phyloP scores from a whole-genome alignment of 163 green algal species.

The Trebouxia gelatinosa region DNA sequence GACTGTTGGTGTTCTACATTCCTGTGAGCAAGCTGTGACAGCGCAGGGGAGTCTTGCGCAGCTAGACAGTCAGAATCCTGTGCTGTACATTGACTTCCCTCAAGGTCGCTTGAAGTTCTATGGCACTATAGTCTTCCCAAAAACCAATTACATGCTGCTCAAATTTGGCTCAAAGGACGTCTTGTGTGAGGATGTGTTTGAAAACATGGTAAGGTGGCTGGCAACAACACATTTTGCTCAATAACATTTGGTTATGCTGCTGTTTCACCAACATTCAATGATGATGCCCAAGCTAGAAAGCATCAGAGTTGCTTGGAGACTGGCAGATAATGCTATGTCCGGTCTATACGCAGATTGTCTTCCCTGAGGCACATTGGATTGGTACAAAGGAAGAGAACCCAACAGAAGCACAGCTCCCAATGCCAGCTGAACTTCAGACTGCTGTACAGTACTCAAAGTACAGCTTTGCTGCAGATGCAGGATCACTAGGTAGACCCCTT shows the following conservation, averaged over 20 bases:
- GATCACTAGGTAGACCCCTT: too few relatives aligned
- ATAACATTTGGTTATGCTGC: too few relatives aligned
- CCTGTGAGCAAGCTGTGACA: neutral
- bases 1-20: neutral
- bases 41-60: conserved; percentile 68
- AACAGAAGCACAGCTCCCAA: conserved; percentile 66
- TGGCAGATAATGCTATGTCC: too few relatives aligned
- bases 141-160: conserved; percentile 80
- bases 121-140: conserved; percentile 79
- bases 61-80: conserved; percentile 83
- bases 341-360: conserved; percentile 82
- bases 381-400: conserved; percentile 78
- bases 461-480: neutral
- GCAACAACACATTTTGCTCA: too few relatives aligned
- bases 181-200: conserved; percentile 87
- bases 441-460: neutral
- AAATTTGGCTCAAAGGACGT: conserved; percentile 57
- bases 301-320: too few relatives aligned
- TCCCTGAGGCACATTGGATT: conserved; percentile 80
- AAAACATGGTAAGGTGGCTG: conserved; percentile 86
- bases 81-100: conserved; percentile 87
- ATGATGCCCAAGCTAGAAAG: too few relatives aligned
- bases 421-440: conserved; percentile 52
- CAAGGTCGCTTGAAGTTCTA: conserved; percentile 77
- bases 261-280: too few relatives aligned